Percentiles rank a stretch among this genome's conserved stretches.
These are phyloP conservation scores for Cydonia oblonga DNA, from an alignment of 331 rosid species.

Conservation along the genomic window DNA sequence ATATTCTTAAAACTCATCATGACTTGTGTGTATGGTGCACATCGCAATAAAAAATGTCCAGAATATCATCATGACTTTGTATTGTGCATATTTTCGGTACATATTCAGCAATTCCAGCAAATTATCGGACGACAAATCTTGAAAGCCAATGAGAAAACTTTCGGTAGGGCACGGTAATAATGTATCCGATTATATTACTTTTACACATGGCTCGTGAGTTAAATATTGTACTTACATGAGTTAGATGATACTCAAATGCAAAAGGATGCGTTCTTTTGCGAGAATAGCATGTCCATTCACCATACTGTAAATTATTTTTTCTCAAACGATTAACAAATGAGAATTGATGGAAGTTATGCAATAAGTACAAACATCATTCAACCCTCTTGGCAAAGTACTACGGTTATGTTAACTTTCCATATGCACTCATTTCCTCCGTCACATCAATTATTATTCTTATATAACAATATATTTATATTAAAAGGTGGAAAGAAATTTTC, in stretches of 20 bases:
- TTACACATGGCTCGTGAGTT: not conserved
- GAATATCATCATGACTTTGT: not conserved
- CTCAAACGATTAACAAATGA: not conserved
- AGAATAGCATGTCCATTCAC: not conserved
- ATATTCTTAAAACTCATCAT: not conserved
- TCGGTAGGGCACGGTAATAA: too few species aligned
- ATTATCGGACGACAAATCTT: too few species aligned
- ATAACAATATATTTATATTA: too few species aligned
- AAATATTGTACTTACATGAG: not conserved
- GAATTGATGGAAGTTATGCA: not conserved
- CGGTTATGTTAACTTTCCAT: not conserved
- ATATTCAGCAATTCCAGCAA: not conserved
- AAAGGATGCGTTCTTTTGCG: too few species aligned
- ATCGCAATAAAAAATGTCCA: not conserved
- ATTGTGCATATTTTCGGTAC: not conserved
- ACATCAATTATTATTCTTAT: not conserved
- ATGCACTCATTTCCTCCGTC: not conserved
- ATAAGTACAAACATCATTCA: not conserved
- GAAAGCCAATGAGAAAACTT: not conserved
- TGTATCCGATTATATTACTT: too few species aligned
- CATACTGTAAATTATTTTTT: too few species aligned
- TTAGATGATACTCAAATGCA: not conserved
- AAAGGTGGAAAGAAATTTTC: too few species aligned
- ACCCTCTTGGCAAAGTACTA: too few species aligned
- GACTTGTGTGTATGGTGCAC: not conserved